Evolutionary conservation across 2,329 filamentous ascomycete species (phyloP).

Genomic region (Juglanconis sp.): DNA sequence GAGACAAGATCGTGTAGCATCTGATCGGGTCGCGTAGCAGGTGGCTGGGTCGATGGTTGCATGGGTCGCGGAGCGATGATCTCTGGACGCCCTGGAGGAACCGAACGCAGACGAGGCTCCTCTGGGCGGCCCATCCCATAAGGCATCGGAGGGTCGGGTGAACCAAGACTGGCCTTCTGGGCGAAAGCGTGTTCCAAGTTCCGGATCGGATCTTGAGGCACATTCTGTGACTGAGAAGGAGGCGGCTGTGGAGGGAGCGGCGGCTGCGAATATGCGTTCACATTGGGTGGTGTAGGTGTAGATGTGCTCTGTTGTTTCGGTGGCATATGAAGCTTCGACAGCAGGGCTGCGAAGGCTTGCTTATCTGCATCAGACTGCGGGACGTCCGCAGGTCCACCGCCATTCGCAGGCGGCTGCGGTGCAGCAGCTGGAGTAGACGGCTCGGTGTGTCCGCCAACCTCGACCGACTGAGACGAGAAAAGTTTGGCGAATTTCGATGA

Average conservation of each 20-base stretch:
- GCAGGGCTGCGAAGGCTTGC: constrained; percentile 78
- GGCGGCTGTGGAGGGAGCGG: constrained; percentile 30
- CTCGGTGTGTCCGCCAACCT: constrained; percentile 47
- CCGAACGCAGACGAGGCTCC: constrained; percentile 38
- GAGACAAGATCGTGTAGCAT: constrained; percentile 59
- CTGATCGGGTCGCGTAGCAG: constrained; percentile 52
- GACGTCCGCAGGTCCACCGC: neutral
- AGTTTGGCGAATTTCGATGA: constrained; percentile 85
- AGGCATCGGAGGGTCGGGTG: constrained; percentile 47
- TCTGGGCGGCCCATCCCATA: constrained; percentile 45
- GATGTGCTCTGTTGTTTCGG: constrained; percentile 20
- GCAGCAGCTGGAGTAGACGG: constrained; percentile 40
- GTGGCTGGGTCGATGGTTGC: constrained; percentile 41
- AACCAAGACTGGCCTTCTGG: constrained; percentile 39
- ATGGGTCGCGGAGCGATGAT: constrained; percentile 49
- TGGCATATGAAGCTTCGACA: constrained; percentile 71
- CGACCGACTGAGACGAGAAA: constrained; percentile 58
- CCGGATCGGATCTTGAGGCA: constrained; percentile 15
- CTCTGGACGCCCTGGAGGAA: constrained; percentile 45
- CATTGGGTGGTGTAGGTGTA: constrained; percentile 43
- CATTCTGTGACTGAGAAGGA: constrained; percentile 20
- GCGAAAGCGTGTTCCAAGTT: constrained; percentile 13
- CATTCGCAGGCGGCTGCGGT: constrained; percentile 19
- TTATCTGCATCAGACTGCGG: constrained; percentile 63
- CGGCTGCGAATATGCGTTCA: constrained; percentile 42